Conservation (phyloP, 2,329 filamentous ascomycete genomes). For the Diaporthe capsici region DNA sequence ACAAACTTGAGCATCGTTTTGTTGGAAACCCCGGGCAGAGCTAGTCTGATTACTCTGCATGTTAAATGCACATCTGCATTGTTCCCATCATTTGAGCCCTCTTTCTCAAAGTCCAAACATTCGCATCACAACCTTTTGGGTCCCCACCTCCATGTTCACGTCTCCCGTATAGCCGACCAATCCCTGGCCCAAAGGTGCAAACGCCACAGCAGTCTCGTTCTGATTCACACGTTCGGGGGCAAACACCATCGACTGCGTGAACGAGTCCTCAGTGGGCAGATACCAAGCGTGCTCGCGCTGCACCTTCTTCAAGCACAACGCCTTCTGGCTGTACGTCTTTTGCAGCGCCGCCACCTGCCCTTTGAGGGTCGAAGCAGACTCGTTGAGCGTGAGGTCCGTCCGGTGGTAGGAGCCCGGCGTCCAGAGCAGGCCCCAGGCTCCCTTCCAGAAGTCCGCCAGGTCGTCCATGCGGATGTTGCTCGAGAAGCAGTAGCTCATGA, state of each 20-base stretch:
- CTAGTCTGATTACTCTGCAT: not conserved
- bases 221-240: not conserved
- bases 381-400: not conserved
- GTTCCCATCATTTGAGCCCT: not conserved
- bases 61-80: not conserved
- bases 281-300: not conserved
- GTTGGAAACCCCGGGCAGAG: not conserved
- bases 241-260: not conserved
- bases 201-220: not conserved
- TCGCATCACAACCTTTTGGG: not conserved
- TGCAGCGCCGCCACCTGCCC: not conserved
- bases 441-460: not conserved
- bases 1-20: not conserved
- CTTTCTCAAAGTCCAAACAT: not conserved
- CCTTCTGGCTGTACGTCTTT: not conserved
- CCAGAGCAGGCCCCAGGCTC: not conserved
- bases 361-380: not conserved
- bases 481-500: conserved; percentile 8
- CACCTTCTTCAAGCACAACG: not conserved
- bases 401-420: not conserved
- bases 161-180: not conserved
- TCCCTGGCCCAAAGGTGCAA: not conserved
- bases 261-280: not conserved
- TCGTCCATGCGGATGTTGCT: not conserved
- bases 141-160: not conserved